Evolutionary conservation across 441 rosid genomes (phyloP).

Genomic region (Croton laevigatus): DNA sequence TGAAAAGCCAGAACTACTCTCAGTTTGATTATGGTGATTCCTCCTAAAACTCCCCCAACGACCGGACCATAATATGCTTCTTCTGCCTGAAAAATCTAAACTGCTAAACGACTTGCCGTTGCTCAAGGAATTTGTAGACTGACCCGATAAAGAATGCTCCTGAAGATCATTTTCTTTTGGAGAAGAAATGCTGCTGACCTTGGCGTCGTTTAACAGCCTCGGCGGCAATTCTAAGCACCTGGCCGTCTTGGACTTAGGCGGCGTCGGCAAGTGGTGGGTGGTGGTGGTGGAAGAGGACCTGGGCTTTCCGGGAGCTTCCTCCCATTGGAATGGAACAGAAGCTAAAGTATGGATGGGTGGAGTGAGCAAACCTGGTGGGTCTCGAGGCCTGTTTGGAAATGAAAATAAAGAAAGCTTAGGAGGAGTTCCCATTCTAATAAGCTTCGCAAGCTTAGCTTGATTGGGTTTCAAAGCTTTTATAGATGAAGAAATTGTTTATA

Average conservation of each 20-base stretch:
- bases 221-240: constrained; percentile 68
- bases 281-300: constrained; percentile 26
- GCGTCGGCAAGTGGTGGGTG: neutral
- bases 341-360: constrained; percentile 53
- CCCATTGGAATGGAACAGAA: constrained; percentile 82
- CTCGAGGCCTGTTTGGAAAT: constrained; percentile 36
- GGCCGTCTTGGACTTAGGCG: constrained; percentile 20
- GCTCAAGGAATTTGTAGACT: constrained; percentile 23
- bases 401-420: constrained; percentile 51
- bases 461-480: neutral
- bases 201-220: constrained; percentile 32
- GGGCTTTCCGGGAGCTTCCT: constrained; percentile 87
- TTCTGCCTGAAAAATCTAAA: constrained; percentile 27
- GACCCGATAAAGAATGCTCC: constrained; percentile 40
- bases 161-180: constrained; percentile 53
- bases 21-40: constrained; percentile 22
- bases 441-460: neutral
- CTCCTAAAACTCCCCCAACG: constrained; percentile 47
- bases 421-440: constrained; percentile 8
- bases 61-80: constrained; percentile 33
- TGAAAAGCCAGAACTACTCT: constrained; percentile 25
- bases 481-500: neutral
- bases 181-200: constrained; percentile 33
- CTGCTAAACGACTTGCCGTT: constrained; percentile 23
- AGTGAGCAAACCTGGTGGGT: constrained; percentile 41